phyloP scores from a whole-genome alignment of 257 asterid genomes.

The Petunia secreta region DNA sequence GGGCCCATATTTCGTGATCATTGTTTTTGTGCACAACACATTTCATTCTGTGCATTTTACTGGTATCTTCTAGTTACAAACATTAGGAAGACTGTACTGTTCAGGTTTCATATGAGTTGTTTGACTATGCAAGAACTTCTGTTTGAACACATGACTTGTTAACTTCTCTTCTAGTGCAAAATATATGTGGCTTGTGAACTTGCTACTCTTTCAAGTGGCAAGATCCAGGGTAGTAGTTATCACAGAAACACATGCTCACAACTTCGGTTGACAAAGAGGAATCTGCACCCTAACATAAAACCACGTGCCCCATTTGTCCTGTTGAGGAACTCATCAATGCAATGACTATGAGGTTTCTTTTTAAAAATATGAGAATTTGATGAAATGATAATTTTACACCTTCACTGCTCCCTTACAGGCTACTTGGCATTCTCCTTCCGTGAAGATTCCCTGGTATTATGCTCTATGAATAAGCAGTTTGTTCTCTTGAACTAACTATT shows the following conservation, averaged over 20 bases:
- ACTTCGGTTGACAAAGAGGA: not conserved
- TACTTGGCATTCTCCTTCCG: conserved; percentile 42
- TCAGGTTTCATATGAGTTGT: not conserved
- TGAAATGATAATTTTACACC: not conserved
- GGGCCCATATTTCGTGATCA: not conserved
- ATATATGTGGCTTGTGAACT: not conserved
- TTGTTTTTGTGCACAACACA: not conserved
- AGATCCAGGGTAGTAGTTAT: not conserved
- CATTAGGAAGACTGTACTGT: too few relatives aligned
- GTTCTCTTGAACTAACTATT: not conserved
- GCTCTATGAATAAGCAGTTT: not conserved
- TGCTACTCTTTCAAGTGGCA: not conserved
- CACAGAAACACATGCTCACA: not conserved
- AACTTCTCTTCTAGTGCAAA: conserved; percentile 6
- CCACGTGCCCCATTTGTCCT: too few relatives aligned
- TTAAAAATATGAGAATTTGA: not conserved
- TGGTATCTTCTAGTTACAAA: too few relatives aligned
- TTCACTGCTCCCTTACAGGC: conserved; percentile 42
- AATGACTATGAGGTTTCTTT: too few relatives aligned
- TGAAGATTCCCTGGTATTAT: conserved; percentile 58
- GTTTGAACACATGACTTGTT: not conserved
- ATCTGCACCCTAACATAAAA: too few relatives aligned
- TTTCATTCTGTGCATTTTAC: too few relatives aligned
- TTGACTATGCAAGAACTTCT: not conserved
- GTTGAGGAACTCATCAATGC: too few relatives aligned